Evolutionary conservation across 2,329 filamentous ascomycete genomes (phyloP), one percentile per base, ranked within the genome.

Genomic region (Calonectria pseudoreteaudii): DNA sequence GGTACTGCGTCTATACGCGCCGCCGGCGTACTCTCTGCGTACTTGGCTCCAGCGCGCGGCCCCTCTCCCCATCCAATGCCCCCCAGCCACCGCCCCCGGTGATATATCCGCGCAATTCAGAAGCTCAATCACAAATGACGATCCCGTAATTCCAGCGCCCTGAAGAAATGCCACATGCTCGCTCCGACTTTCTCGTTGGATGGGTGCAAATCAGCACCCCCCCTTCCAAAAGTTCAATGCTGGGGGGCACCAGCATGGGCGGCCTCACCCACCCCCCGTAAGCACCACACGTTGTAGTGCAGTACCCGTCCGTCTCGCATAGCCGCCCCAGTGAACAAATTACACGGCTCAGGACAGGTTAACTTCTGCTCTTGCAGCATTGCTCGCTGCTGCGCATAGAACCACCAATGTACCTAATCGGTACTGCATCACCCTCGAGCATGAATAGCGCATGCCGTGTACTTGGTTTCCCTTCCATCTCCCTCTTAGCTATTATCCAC

Each of bases 61-160:
- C 31, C 30, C 41, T 28, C 41, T 41, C 41, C 36, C 23, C 34
- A 28, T n/a, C 36, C 16, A 41, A 41, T 41, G 38, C 58, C 58
- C 41, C 28, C 36, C 28, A 67, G 47, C 65, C 64, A 52, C 50
- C 23, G 34, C 34, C 50, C 44, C 49, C 52, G 62, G 69, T 41
- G 38, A 28, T 71, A 62, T 60, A 64, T 67, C 64, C 64, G 69
- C 69, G 67, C 67, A 70, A 64, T 52, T 49, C 67, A 58, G 36
- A 52, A 41, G n/a, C 56, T 47, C 52, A 66, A 66, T 66, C 18
- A 49, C 44, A 20, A 34, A 68, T 44, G 68, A 60, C 50, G 50
- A 66, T 66, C 58, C 44, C 56, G 58, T 65, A 65, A 70, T 65
- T 70, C 58, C 52, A 58, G 53, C 53, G 44, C 44, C 34, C 41